Conservation (phyloP, 257 asterid genomes). For the Fraxinus excelsior region DNA sequence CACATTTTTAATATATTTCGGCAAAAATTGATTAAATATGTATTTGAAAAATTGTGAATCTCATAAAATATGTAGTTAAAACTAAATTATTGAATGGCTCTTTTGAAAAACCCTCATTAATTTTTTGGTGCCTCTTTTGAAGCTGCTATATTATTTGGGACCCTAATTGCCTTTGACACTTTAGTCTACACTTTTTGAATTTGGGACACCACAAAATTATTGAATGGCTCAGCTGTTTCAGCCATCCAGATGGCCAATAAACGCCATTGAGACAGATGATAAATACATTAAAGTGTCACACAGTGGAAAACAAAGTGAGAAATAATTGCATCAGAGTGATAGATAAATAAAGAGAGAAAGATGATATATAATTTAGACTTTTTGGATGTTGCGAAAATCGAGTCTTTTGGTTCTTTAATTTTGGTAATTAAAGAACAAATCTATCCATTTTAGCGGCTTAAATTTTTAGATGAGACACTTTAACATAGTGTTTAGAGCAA, state of each 20-base stretch:
- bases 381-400: neutral
- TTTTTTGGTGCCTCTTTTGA: neutral
- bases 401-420: neutral
- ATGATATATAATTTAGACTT: neutral
- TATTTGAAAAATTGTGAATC: no score
- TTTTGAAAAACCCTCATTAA: neutral
- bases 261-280: neutral
- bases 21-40: no score
- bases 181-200: neutral
- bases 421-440: neutral
- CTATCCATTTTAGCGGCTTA: no score
- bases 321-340: neutral
- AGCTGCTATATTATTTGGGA: neutral
- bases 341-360: neutral
- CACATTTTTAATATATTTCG: no score
- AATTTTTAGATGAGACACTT: no score
- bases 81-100: no score
- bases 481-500: no score
- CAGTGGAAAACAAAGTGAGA: slow-evolving; percentile 2
- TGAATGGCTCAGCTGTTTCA: neutral
- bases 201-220: neutral
- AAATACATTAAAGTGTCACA: neutral
- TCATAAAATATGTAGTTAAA: no score
- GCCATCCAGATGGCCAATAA: neutral
- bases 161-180: neutral